Evolutionary conservation across 2,329 filamentous ascomycete genomes (phyloP).

Genomic region (Fusarium citri): DNA sequence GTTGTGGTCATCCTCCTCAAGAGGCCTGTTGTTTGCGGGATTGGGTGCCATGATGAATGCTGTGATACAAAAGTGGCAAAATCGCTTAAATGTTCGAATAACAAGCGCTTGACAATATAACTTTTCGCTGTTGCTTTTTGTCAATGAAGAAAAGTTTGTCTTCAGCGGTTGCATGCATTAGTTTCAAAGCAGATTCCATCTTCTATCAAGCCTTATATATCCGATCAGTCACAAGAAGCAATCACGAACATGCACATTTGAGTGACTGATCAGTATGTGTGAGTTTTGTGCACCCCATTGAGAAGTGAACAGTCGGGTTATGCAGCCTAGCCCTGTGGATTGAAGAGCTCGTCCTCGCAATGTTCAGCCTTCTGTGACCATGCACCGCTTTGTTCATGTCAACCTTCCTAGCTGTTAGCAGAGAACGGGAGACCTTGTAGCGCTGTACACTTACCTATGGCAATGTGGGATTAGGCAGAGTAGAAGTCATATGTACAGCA

Average conservation of each 20-base stretch:
- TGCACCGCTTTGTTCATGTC: background rate
- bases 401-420: conserved; percentile 13
- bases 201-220: conserved; percentile 19
- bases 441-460: conserved; percentile 10
- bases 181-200: background rate
- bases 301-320: conserved; percentile 13
- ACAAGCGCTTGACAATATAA: background rate
- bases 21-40: background rate
- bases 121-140: background rate
- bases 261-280: background rate
- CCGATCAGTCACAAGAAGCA: background rate
- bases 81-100: conserved; percentile 1
- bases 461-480: background rate
- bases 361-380: conserved; percentile 14
- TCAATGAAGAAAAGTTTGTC: conserved; percentile 3
- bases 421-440: background rate
- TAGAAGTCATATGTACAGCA: conserved; percentile 3
- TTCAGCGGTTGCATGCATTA: background rate
- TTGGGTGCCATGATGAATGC: conserved; percentile 18
- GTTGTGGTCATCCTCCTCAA: conserved; percentile 1
- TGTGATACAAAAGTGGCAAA: conserved; percentile 9
- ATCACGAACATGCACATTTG: background rate
- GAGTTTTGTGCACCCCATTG: background rate
- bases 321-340: conserved; percentile 4
- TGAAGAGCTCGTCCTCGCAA: background rate